Percentiles rank a stretch among this genome's conserved stretches.
These are phyloP conservation scores for Chaetomiaceae sp. DNA, from an alignment of 2,329 filamentous ascomycete genomes.

Conservation along the genomic window DNA sequence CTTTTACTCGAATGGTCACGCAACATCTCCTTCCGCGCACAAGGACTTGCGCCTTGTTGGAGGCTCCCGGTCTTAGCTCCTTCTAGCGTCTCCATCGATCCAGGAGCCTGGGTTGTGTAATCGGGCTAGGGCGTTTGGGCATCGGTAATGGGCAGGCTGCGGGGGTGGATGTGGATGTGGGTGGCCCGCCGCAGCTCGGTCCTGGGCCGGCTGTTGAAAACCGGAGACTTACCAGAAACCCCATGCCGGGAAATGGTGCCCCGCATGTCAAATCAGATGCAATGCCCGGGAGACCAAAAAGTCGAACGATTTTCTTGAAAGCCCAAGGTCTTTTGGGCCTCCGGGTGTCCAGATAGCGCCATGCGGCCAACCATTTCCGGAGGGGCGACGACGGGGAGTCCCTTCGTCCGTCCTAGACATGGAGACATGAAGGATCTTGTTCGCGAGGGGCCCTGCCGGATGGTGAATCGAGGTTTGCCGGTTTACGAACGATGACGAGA, in stretches of 20 bases:
- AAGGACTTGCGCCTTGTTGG: background rate
- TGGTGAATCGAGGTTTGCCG: background rate
- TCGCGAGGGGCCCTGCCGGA: background rate
- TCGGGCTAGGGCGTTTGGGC: background rate
- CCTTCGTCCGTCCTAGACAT: conserved; percentile 5
- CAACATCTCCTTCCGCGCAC: conserved; percentile 5
- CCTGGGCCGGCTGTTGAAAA: conserved; percentile 7
- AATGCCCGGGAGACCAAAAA: background rate
- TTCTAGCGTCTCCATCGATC: conserved; percentile 1
- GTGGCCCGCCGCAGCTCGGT: background rate
- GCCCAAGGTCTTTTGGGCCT: background rate
- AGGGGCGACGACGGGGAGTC: background rate
- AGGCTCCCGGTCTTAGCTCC: conserved; percentile 1
- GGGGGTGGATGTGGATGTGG: conserved; percentile 1
- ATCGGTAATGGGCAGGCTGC: background rate
- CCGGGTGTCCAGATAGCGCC: conserved; percentile 16
- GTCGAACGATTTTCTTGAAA: background rate
- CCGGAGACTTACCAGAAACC: background rate
- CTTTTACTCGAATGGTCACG: conserved; percentile 7
- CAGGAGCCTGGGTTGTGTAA: background rate
- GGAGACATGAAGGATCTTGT: background rate
- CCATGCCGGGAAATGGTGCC: background rate
- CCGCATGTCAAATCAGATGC: conserved; percentile 1
- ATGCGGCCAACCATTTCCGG: conserved; percentile 23
- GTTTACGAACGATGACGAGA: background rate